A percentile compares a stretch with the other conserved stretches of the same genome.
These are phyloP conservation scores for Rauvolfia tetraphylla DNA, from an alignment of 257 asterid species.

Conservation along the genomic window DNA sequence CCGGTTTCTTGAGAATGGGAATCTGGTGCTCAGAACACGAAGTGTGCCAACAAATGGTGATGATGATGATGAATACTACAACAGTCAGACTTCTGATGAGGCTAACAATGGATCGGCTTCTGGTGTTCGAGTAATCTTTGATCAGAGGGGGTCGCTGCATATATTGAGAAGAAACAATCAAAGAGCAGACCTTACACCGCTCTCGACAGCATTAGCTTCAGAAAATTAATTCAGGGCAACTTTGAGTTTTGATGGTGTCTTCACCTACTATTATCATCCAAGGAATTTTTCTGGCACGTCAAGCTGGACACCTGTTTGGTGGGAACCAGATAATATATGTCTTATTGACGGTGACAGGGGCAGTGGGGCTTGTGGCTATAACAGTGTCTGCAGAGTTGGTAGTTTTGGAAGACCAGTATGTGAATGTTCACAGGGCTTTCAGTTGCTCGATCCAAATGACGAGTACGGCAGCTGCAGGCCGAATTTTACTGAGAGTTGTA, in stretches of 20 bases:
- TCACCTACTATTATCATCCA: conserved; percentile 38
- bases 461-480: conserved; percentile 39
- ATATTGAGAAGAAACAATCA: conserved; percentile 26
- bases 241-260: conserved; percentile 45
- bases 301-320: conserved; percentile 27
- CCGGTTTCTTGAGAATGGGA: conserved; percentile 28
- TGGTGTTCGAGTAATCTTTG: conserved; percentile 33
- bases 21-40: conserved; percentile 34
- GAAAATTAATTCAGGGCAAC: no score
- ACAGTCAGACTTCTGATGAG: conserved; percentile 22
- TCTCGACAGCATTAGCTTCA: conserved; percentile 18
- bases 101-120: conserved; percentile 17
- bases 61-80: conserved; percentile 37
- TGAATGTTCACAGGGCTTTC: conserved; percentile 42
- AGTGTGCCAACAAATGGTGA: conserved; percentile 19
- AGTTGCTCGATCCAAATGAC: conserved; percentile 34
- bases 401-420: conserved; percentile 37
- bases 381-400: conserved; percentile 36
- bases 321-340: conserved; percentile 45
- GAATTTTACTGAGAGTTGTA: conserved; percentile 32
- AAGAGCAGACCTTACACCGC: neutral
- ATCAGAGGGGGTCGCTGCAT: conserved; percentile 24
- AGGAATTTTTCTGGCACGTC: conserved; percentile 18
- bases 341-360: conserved; percentile 11
- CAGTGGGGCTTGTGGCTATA: conserved; percentile 67